Conservation (phyloP, 495 filamentous ascomycete genomes). For the Podospora didyma region DNA sequence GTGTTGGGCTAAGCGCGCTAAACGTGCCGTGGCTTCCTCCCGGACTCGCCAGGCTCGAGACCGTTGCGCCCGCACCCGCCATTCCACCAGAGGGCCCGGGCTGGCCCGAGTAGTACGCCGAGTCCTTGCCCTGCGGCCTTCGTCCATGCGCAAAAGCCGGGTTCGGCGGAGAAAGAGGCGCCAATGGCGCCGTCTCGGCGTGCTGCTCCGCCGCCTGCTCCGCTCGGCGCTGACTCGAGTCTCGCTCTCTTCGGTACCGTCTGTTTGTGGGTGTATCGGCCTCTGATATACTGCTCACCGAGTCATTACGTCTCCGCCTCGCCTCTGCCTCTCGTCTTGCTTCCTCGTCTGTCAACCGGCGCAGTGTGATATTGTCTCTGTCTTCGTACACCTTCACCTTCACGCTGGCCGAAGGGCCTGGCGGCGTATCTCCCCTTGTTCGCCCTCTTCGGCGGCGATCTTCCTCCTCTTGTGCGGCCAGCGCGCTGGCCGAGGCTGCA, state of each 20-base stretch:
- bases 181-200: slow-evolving; percentile 20
- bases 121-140: slow-evolving; percentile 43
- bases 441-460: slow-evolving; percentile 30
- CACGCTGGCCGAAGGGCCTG: slow-evolving; percentile 66
- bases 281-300: slow-evolving; percentile 45
- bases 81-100: slow-evolving; percentile 36
- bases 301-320: slow-evolving; percentile 38
- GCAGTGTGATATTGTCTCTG: slow-evolving; percentile 70
- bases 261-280: slow-evolving; percentile 35
- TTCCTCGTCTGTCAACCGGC: slow-evolving; percentile 77
- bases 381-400: slow-evolving; percentile 80
- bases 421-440: slow-evolving; percentile 38
- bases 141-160: slow-evolving; percentile 40
- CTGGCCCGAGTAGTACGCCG: slow-evolving; percentile 50
- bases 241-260: slow-evolving; percentile 38
- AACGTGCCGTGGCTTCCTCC: slow-evolving; percentile 36
- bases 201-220: slow-evolving; percentile 37
- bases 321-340: slow-evolving; percentile 15
- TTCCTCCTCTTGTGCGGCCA: slow-evolving; percentile 38
- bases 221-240: slow-evolving; percentile 34
- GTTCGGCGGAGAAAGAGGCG: slow-evolving; percentile 41
- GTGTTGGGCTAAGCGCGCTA: slow-evolving; percentile 35
- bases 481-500: slow-evolving; percentile 38
- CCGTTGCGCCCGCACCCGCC: slow-evolving; percentile 28
- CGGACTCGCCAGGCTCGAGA: slow-evolving; percentile 31